These are phyloP conservation scores for Ustilago hordei DNA, from an alignment of 1,284 basidiomycete species.

Conservation along the genomic window DNA sequence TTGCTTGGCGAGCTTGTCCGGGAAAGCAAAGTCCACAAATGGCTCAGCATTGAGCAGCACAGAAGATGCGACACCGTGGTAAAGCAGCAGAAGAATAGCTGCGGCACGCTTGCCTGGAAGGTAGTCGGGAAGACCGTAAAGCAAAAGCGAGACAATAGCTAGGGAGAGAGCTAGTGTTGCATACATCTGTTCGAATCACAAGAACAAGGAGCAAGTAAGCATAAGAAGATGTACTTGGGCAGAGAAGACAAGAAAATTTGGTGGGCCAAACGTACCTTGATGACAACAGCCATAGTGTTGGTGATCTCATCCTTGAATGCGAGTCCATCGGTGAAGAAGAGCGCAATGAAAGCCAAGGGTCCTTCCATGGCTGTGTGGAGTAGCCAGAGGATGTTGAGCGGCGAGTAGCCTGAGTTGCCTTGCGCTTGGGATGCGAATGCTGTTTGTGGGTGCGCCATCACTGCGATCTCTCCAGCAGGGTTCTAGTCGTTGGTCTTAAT, in stretches of 20 bases:
- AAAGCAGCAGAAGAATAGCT: slow-evolving; percentile 80
- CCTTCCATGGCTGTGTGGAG: slow-evolving; percentile 81
- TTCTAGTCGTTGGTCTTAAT: background rate
- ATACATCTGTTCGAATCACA: slow-evolving; percentile 26
- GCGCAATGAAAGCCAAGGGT: slow-evolving; percentile 79
- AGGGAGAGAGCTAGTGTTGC: slow-evolving; percentile 30
- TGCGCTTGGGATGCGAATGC: slow-evolving; percentile 31
- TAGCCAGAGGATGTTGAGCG: slow-evolving; percentile 74
- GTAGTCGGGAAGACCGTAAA: slow-evolving; percentile 74
- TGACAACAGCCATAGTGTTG: slow-evolving; percentile 80
- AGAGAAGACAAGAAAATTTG: background rate
- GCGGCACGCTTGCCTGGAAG: slow-evolving; percentile 84
- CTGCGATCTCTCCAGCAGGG: too few relatives aligned
- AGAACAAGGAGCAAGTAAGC: slow-evolving; percentile 1
- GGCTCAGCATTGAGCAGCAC: slow-evolving; percentile 80
- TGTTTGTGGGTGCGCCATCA: slow-evolving; percentile 50
- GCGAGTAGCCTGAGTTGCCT: slow-evolving; percentile 17
- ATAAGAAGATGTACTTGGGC: background rate
- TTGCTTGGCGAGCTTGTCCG: slow-evolving; percentile 74
- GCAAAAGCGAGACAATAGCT: slow-evolving; percentile 42
- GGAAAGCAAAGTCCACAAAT: slow-evolving; percentile 80
- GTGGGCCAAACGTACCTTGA: slow-evolving; percentile 74
- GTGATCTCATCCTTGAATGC: slow-evolving; percentile 80
- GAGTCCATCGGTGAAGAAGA: slow-evolving; percentile 76
- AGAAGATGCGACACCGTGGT: slow-evolving; percentile 80